Evolutionary conservation across 2,329 filamentous ascomycete species (phyloP), one percentile per base, ranked within the genome.

Genomic region (Aureobasidium uvarum): DNA sequence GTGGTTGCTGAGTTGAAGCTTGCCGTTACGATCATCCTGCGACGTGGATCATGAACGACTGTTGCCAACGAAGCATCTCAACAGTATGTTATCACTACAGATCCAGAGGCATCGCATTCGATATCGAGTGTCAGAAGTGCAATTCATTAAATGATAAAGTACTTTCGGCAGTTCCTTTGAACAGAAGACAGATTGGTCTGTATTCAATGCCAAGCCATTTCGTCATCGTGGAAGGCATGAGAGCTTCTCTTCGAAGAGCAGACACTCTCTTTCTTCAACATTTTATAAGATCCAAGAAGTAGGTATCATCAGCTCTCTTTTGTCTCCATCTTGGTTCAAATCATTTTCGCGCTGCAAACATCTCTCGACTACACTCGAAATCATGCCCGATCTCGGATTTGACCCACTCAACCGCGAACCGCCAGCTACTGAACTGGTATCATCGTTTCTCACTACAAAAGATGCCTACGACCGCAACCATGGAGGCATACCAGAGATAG

Each of bases 381-480:
- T 25, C 52, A 66, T 66, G 64, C 64, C 64, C 11, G 52, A 52
- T 3, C 52, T 66, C 59, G 50, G 64, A 59, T 58, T 64, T 56
- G 25, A 81, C 58, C 81, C 81, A 56, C 73, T 83, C 51, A 83
- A 83, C 68, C 75, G 80, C 59, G 81, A 83, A 70, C 81, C 81
- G 3, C 74, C 78, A 36, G 67, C 80, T 16, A 70, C 77, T 62
- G 74, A 79, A 46, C 73, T 83, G 39, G 74, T 83, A 28, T 74
- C 77, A 36, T 79, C 78, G 56, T 86, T 85, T 72, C 77, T 86
- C 52, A 82, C 81, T 23, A 75, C 74, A 62, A 70, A 74, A 41
- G 77, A 77, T 36, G 80, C 79, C 36, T 87, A 86, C 70, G 83
- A 87, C 71, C 80, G 85, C 36, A 73, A 73, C 45, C 71, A 72